A percentile compares a stretch with the other conserved stretches of the same genome.
Conservation (phyloP, 208 protist species). For the Trypanosoma scelopori region DNA sequence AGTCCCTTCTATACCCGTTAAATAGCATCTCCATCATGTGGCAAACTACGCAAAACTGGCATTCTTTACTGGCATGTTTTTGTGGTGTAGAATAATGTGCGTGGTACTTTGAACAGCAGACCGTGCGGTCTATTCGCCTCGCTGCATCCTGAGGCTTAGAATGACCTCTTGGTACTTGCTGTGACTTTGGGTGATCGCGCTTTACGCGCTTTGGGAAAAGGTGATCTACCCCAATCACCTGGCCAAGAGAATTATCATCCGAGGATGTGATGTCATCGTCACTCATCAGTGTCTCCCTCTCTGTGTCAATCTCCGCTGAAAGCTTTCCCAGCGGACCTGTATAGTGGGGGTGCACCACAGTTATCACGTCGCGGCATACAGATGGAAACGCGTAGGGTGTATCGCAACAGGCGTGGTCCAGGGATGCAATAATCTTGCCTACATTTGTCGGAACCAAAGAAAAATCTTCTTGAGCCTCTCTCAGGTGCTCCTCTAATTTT, state of each 20-base stretch:
- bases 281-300: neutral
- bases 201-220: neutral
- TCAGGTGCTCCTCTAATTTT: slow-evolving; percentile 4
- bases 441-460: slow-evolving; percentile 2
- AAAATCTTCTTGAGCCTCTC: neutral
- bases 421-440: slow-evolving; percentile 8
- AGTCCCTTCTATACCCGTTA: slow-evolving; percentile 40
- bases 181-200: neutral
- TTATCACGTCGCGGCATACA: slow-evolving; percentile 14
- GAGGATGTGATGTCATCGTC: neutral
- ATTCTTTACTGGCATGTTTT: slow-evolving; percentile 49
- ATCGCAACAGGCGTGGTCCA: slow-evolving; percentile 17
- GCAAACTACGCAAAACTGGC: slow-evolving; percentile 63
- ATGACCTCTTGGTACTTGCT: neutral
- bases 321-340: slow-evolving; percentile 14
- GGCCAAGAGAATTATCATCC: neutral
- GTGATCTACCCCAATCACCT: slow-evolving; percentile 7
- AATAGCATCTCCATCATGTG: slow-evolving; percentile 79
- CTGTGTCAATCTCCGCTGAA: neutral
- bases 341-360: slow-evolving; percentile 5
- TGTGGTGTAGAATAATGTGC: slow-evolving; percentile 35
- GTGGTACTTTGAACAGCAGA: slow-evolving; percentile 66
- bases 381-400: slow-evolving; percentile 31
- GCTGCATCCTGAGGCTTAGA: neutral
- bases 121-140: neutral